phyloP scores from a whole-genome alignment of 2,329 filamentous ascomycete species.

The Hypoxylon sp. region DNA sequence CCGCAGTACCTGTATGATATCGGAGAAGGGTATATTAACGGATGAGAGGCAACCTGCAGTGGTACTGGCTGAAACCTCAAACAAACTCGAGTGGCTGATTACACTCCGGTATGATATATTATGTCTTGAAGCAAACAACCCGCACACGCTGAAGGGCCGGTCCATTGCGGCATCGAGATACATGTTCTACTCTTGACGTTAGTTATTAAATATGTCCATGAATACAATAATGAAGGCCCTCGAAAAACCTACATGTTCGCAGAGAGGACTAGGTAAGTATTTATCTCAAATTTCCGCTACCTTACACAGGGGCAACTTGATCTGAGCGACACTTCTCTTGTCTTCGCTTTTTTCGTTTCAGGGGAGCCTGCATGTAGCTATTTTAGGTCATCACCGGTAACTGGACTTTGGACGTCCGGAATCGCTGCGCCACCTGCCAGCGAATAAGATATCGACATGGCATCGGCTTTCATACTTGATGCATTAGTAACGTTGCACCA shows the following conservation, averaged over 20 bases:
- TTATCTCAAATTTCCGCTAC: background rate
- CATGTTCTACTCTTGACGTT: conserved; percentile 12
- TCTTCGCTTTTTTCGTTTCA: conserved; percentile 12
- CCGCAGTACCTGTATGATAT: conserved; percentile 6
- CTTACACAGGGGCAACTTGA: background rate
- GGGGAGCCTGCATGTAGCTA: conserved; percentile 34
- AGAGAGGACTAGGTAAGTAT: background rate
- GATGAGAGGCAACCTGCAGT: background rate
- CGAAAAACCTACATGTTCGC: conserved; percentile 15
- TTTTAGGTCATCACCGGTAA: conserved; percentile 10
- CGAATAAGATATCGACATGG: conserved; percentile 22
- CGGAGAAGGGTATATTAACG: background rate
- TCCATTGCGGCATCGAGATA: conserved; percentile 5
- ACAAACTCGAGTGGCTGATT: conserved; percentile 23
- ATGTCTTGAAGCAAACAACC: background rate
- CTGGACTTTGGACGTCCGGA: background rate
- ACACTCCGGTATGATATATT: background rate
- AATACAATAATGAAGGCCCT: background rate
- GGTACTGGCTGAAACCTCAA: background rate
- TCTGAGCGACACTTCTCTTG: conserved; percentile 5
- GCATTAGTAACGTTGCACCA: conserved; percentile 27
- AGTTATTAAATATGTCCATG: conserved; percentile 2
- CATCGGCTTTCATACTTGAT: conserved; percentile 23
- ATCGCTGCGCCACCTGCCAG: background rate
- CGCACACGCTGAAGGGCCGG: conserved; percentile 9